Conservation (phyloP, 345 rosid species). For the Linum tenue region DNA sequence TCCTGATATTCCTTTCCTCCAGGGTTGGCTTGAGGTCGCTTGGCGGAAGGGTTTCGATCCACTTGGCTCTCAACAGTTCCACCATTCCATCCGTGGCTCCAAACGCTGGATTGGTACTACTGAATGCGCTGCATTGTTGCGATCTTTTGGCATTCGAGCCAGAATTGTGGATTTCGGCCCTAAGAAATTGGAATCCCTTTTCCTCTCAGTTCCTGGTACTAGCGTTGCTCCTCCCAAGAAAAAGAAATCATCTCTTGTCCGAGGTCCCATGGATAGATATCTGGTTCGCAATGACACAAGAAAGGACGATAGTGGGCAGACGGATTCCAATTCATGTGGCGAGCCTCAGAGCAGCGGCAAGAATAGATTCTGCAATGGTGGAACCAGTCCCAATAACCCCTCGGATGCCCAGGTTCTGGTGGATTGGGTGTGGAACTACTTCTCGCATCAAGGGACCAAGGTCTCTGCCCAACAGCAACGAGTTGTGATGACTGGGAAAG, state of each 20-base stretch:
- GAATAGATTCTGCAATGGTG: neutral
- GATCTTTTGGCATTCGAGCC: constrained; percentile 66
- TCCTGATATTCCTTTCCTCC: constrained; percentile 63
- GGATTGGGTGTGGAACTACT: constrained; percentile 83
- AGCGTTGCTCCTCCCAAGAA: constrained; percentile 20
- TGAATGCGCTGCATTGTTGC: constrained; percentile 67
- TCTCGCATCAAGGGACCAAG: constrained; percentile 34
- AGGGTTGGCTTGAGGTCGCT: constrained; percentile 77
- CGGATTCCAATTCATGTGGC: constrained; percentile 2
- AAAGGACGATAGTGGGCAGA: constrained; percentile 12
- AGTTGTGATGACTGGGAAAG: constrained; percentile 39
- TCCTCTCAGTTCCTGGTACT: constrained; percentile 63
- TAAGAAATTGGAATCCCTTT: constrained; percentile 34
- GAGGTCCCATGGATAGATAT: constrained; percentile 70
- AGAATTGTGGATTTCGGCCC: constrained; percentile 75
- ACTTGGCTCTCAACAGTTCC: constrained; percentile 51
- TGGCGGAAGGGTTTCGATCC: constrained; percentile 70
- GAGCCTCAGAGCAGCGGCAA: constrained; percentile 3
- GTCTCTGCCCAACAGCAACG: constrained; percentile 13
- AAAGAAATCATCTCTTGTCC: constrained; percentile 26
- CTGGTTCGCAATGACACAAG: constrained; percentile 13
- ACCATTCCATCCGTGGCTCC: constrained; percentile 38
- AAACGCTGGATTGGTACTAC: constrained; percentile 59
- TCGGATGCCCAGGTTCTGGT: constrained; percentile 37
- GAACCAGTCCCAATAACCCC: constrained; percentile 12